Percentiles rank a stretch among this genome's conserved stretches.
phyloP scores from a whole-genome alignment of 2,329 filamentous ascomycete species.

The Calycina marina region DNA sequence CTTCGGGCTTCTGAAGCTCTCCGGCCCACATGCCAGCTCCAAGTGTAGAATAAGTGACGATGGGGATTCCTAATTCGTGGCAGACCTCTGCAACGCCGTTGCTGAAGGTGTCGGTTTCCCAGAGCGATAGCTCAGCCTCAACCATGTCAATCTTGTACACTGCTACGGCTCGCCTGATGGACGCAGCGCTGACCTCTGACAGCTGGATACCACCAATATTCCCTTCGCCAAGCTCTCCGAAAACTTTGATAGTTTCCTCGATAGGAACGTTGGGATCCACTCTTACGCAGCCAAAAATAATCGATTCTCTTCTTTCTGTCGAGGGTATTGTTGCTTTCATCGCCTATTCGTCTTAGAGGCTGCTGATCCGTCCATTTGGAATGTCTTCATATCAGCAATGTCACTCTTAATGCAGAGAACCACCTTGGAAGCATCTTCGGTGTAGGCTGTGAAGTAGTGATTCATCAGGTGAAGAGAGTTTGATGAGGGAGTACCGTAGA shows the following conservation, averaged over 20 bases:
- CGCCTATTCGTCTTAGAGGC: conserved; percentile 20
- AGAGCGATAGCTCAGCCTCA: conserved; percentile 31
- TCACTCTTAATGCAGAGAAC: conserved; percentile 49
- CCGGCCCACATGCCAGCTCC: conserved; percentile 45
- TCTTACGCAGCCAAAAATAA: background rate
- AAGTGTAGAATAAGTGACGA: conserved; percentile 43
- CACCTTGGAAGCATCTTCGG: conserved; percentile 46
- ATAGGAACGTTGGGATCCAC: background rate
- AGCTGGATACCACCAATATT: conserved; percentile 30
- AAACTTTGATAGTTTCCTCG: background rate
- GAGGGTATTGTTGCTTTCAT: background rate
- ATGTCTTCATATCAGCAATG: too few relatives aligned
- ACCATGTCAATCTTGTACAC: conserved; percentile 29
- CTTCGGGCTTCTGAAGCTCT: conserved; percentile 32
- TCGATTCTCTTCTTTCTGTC: background rate
- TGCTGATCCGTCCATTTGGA: conserved; percentile 22
- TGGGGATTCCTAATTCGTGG: conserved; percentile 48
- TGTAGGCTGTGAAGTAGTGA: conserved; percentile 47
- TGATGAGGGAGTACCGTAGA: conserved; percentile 44
- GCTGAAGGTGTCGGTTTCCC: conserved; percentile 22
- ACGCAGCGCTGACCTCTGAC: conserved; percentile 28
- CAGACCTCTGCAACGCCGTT: conserved; percentile 33
- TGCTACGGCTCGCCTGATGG: conserved; percentile 26
- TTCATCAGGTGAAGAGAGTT: conserved; percentile 46
- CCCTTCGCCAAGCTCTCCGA: conserved; percentile 20